A percentile compares a stretch with the other conserved stretches of the same genome.
Evolutionary conservation across 768 basidiomycete genomes (phyloP).

Genomic region (Lentinula aciculospora): DNA sequence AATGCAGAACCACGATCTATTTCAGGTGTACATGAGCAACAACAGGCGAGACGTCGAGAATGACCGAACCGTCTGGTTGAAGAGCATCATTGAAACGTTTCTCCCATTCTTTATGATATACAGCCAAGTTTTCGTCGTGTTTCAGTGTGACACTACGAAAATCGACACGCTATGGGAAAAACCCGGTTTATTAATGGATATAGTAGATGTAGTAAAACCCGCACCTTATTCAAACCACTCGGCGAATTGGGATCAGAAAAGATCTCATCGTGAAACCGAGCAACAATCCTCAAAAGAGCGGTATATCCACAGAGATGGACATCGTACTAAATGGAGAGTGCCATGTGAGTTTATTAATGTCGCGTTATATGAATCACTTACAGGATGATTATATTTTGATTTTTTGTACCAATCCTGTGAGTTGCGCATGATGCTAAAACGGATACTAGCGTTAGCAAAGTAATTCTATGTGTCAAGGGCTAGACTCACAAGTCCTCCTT

Average conservation of each 20-base stretch:
- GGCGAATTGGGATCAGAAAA: slow-evolving; percentile 66
- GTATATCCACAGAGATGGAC: slow-evolving; percentile 74
- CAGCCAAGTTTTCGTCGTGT: slow-evolving; percentile 52
- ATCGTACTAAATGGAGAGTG: slow-evolving; percentile 45
- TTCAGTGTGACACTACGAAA: slow-evolving; percentile 58
- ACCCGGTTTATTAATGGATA: background rate
- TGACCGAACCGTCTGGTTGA: slow-evolving; percentile 44
- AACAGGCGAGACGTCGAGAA: background rate
- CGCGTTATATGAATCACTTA: slow-evolving; percentile 18
- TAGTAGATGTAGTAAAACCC: background rate
- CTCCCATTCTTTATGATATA: slow-evolving; percentile 65
- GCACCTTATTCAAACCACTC: slow-evolving; percentile 65
- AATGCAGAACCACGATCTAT: slow-evolving; percentile 55
- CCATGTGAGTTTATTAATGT: background rate
- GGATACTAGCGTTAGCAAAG: background rate
- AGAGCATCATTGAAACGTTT: slow-evolving; percentile 53
- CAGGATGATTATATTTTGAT: slow-evolving; percentile 55
- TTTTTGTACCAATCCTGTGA: slow-evolving; percentile 73
- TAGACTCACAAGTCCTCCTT: slow-evolving; percentile 70
- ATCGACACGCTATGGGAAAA: slow-evolving; percentile 47
- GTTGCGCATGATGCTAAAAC: slow-evolving; percentile 56
- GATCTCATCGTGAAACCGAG: slow-evolving; percentile 71
- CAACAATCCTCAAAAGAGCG: slow-evolving; percentile 61
- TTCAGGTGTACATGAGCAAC: slow-evolving; percentile 2
- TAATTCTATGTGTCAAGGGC: background rate